Conservation (phyloP, 2,329 filamentous ascomycete species). For the Cladosporium sphaerospermum region DNA sequence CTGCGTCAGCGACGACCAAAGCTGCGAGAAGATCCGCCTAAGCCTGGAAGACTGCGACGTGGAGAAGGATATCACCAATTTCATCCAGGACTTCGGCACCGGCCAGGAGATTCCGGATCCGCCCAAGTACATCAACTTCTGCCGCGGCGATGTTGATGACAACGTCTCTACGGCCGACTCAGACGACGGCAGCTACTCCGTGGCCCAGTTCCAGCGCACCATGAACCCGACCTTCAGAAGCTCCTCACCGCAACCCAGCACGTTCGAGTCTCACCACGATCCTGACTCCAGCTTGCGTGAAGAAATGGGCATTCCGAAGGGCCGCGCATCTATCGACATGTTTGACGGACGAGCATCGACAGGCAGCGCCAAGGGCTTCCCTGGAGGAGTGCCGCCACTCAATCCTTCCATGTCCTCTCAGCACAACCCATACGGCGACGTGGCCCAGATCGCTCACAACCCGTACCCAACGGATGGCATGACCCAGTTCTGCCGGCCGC, state of each 20-base stretch:
- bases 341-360: constrained; percentile 22
- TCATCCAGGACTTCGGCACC: constrained; percentile 84
- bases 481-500: constrained; percentile 87
- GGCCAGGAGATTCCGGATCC: constrained; percentile 96
- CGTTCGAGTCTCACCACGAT: constrained; percentile 86
- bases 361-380: constrained; percentile 4
- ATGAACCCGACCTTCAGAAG: constrained; percentile 94
- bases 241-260: constrained; percentile 93
- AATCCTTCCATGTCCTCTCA: constrained; percentile 12
- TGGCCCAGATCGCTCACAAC: constrained; percentile 74
- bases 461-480: constrained; percentile 93
- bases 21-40: constrained; percentile 91
- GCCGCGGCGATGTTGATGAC: constrained; percentile 76
- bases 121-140: constrained; percentile 98
- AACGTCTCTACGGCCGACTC: constrained; percentile 68
- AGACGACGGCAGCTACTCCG: constrained; percentile 84
- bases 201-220: constrained; percentile 89
- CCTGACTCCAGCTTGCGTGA: constrained; percentile 67
- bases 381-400: constrained; percentile 13
- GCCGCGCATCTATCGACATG: constrained; percentile 32
- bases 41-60: constrained; percentile 94
- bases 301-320: constrained; percentile 52
- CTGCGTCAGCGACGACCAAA: constrained; percentile 89
- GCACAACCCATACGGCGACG: constrained; percentile 54
- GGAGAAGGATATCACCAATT: constrained; percentile 82